Base-by-base conservation (phyloP, 106 monocot genomes). In the Dioscorea alata region DNA sequence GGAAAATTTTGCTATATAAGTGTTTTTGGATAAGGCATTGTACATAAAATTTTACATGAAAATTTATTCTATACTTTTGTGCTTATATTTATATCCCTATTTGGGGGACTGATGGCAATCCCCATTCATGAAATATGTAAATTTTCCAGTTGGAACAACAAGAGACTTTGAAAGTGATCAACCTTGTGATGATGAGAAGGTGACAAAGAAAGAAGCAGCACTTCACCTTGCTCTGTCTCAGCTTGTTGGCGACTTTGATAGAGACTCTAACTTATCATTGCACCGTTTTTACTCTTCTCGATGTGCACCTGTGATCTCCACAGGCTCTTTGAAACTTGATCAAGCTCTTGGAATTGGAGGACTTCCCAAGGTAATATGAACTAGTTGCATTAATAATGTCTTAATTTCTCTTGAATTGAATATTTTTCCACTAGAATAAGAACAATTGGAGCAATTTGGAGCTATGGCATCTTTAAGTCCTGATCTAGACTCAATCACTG, bases 261-360 rank as follows among this genome's bases (percentile, higher is more conserved):
- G 63, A 78, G 90, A 85, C 59, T 94, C 94, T 57, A 85, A 72
- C 52, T 83, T 94, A 75, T 85, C 82, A 62, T 71, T 94, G 71
- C 48, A 60, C 15, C 82, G 83, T 9, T 94, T 94, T 77, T 81
- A 67, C 63, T 22, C 69, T 73, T 60, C 82, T 60, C 66, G 90
- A 48, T 71, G 64, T 57, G 78, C 74, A 3, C 78, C 74, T 12
- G 88, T 83, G 59, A 79, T 94, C 32, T 72, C 90, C 17, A 88
- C 94, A 48, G 94, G 94, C 33, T 94, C 90, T 70, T 42, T 94
- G 48, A 94, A 90, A 74, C 90, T 94, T 76, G 94, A 94, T 81
- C 65, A 79, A 19, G 85, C 90, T 74, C 85, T 94, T 67, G 90
- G 88, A 42, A 85, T 90, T 79, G 94, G 94, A 63, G 90, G 94